Conservation (phyloP, 1,139 yeast genomes). For the Candida neerlandica region DNA sequence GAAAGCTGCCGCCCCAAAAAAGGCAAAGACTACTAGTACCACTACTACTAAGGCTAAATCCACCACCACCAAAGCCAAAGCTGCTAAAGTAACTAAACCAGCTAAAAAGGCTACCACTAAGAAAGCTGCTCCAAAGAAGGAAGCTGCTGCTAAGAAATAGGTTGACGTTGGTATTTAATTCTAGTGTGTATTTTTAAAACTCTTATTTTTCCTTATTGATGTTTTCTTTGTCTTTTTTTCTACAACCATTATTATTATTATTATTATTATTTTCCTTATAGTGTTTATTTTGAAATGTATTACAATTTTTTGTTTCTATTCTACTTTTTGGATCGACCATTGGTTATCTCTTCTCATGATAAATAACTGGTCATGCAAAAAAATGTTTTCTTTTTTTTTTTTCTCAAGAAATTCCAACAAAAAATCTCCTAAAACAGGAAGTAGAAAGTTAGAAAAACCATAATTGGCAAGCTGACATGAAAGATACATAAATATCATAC, state of each 20-base stretch:
- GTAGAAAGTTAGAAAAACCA: background rate
- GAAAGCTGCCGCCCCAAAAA: constrained; percentile 22
- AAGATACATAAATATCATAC: background rate
- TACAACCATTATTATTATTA: background rate
- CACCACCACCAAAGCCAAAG: constrained; percentile 19
- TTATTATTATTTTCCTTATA: constrained; percentile 1
- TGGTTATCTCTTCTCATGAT: background rate
- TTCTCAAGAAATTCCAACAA: background rate
- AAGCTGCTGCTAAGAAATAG: constrained; percentile 19
- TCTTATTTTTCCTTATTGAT: background rate
- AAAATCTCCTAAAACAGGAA: background rate
- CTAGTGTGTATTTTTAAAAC: constrained; percentile 4
- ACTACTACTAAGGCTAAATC: constrained; percentile 20
- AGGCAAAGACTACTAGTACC: constrained; percentile 16
- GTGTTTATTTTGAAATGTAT: constrained; percentile 2
- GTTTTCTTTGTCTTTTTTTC: background rate
- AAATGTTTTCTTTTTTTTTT: background rate
- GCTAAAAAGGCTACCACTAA: constrained; percentile 18
- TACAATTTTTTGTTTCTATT: background rate
- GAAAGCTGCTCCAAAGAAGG: constrained; percentile 25
- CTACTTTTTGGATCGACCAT: background rate
- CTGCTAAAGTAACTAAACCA: constrained; percentile 19
- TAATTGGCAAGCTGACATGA: background rate
- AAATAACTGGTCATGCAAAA: constrained; percentile 1
- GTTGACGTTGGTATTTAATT: constrained; percentile 11